Evolutionary conservation across 2,329 filamentous ascomycete genomes (phyloP), one percentile per base, ranked within the genome.

Genomic region (Ophiostoma quercus): DNA sequence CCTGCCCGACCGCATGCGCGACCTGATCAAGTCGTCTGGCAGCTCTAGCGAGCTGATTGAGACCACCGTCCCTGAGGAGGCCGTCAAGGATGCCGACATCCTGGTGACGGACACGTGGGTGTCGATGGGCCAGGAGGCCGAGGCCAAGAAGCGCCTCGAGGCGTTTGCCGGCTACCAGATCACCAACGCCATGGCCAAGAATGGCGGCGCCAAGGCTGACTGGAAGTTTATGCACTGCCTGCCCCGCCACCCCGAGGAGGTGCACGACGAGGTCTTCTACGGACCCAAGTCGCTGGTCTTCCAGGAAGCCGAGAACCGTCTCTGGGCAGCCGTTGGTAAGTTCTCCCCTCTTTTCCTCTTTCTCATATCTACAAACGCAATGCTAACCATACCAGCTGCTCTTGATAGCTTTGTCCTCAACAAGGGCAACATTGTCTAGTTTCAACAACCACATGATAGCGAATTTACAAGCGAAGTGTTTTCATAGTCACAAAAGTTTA

Each of bases 201-300:
- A 89, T 67, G 94, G 93, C 62, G 94, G 92, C 25, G 95, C 95
- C 60, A 96, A 95, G 79, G 84, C 90, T 16, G 86, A 86, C 73
- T 99, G 95, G 95, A 93, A 92, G 80, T 99, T 99, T 79, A 97
- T 99, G 95, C 95, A 99, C 82, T 99, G 95, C 79, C 81, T 99
- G 71, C 95, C 95, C 16, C 87, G 95, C 73, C 94, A 99, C 77
- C 87, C 87, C 0, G 94, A 99, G 79, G 95, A 99, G 81, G 95
- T 99, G 43, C 88, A 86, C 71, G 94, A 99, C 76, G 93, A 95
- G 77, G 94, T 99, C 1, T 98, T 99, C 77, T 97, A 98, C 79
- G 89, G 92, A 66, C 84, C 87, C 0, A 86, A 90, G 76, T 96
- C 92, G 54, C 82, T 99, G 34, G 95, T 98, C 3, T 99, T 97